A percentile compares a stretch with the other conserved stretches of the same genome.
Evolutionary conservation across 768 basidiomycete genomes (phyloP).

Genomic region (Boletus speciosus): DNA sequence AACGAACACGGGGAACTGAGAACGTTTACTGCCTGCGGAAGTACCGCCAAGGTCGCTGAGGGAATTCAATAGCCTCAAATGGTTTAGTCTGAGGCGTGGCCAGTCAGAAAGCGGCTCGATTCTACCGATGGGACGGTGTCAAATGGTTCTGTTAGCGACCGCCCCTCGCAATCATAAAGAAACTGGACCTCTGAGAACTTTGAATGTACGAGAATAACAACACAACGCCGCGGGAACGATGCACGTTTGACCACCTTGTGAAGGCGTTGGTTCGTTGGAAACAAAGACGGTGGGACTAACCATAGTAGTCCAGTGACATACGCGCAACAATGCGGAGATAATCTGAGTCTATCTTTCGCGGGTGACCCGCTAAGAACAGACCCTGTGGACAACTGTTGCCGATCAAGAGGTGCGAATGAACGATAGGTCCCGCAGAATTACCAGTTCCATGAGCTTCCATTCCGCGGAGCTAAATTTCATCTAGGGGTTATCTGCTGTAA

Average conservation of each 20-base stretch:
- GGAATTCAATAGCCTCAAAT: conserved; percentile 11
- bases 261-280: background rate
- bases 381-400: conserved; percentile 1
- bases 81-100: conserved; percentile 15
- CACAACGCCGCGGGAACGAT: background rate
- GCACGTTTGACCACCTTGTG: background rate
- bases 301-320: background rate
- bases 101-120: background rate
- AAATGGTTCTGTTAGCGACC: background rate
- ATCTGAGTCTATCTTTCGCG: conserved; percentile 13
- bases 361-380: background rate
- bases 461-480: conserved; percentile 7
- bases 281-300: conserved; percentile 10
- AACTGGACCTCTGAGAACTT: background rate
- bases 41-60: background rate
- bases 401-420: conserved; percentile 11
- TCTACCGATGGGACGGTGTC: background rate
- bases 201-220: background rate
- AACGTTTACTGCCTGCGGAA: background rate
- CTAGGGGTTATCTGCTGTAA: background rate
- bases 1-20: conserved; percentile 11
- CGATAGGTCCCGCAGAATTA: conserved; percentile 14
- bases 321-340: conserved; percentile 22
- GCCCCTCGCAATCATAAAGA: background rate
- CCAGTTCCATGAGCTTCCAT: conserved; percentile 21